Base-by-base conservation (phyloP, 371 early-diverging fungal genomes). In the Conidiobolus incongruus region DNA sequence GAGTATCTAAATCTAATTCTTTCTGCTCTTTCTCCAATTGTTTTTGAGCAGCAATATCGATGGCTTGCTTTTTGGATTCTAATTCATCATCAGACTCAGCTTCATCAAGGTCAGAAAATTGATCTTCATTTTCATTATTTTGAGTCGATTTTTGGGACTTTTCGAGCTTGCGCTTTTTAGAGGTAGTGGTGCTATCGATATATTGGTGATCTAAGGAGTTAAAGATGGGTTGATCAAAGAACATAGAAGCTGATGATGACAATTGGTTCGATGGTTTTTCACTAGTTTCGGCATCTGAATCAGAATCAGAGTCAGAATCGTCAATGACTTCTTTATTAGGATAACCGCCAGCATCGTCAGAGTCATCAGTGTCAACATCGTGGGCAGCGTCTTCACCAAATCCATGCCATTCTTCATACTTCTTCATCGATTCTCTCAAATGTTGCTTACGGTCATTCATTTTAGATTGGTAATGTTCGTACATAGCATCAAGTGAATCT, bases 211-310 rank as follows among this genome's bases (percentile, higher is more conserved):
- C n/a, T 30, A 74, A 50, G 22, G 63, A 66, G 52, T 85, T 73
- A 61, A 93, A 93, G 21, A 90, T 51, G 2, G 88, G 85, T 54
- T 89, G 88, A 52, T 88, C 83, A 62, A 93, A 91, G 65, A 88
- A 91, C 64, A 84, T 62, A 19, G 75, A 66, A 12, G 94, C 88
- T 8, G 41, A 41, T n/a, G 29, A 20, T 1, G 12, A 5, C 10
- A 84, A 84, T 17, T 86, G 55, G 48, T 58, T 68, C 1, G 51
- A 53, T 3, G 62, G 63, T n/a, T 60, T 61, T 32, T 66, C 66
- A 32, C 52, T 56, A 26, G 44, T 44, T 20, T 59, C 61, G 13
- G 55, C 46, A 13, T 65, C 54, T 1, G 55, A 52, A 46, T 58
- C 61, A 10, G 20, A n/a, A n/a, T n/a, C n/a, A n/a, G n/a, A n/a